Percentiles rank a stretch among this genome's conserved stretches.
phyloP scores from a whole-genome alignment of 2,329 filamentous ascomycete species.

The Colletotrichum sp. region DNA sequence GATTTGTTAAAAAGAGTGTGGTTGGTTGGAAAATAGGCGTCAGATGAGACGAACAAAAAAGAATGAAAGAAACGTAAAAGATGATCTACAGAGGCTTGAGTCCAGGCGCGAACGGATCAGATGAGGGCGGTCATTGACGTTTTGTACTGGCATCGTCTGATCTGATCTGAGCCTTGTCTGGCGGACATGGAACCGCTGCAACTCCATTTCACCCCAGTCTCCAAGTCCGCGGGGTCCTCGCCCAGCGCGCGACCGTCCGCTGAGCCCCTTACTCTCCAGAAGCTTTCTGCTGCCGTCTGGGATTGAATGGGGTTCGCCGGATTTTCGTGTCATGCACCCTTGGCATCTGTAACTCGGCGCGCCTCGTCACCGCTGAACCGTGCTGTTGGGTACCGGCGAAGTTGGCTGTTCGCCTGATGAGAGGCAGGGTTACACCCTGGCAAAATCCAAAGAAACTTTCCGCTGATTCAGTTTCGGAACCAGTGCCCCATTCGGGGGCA shows the following conservation, averaged over 20 bases:
- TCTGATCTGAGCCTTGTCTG: background rate
- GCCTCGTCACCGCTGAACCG: constrained; percentile 8
- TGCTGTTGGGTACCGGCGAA: background rate
- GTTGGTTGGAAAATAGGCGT: background rate
- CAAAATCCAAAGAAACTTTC: constrained; percentile 2
- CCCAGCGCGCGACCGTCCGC: background rate
- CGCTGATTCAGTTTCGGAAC: constrained; percentile 18
- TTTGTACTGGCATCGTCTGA: constrained; percentile 16
- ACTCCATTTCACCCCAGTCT: background rate
- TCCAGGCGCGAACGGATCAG: background rate
- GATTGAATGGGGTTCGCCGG: constrained; percentile 12
- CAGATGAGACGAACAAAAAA: constrained; percentile 16
- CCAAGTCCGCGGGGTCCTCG: background rate
- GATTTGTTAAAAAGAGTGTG: constrained; percentile 10
- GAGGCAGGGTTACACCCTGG: constrained; percentile 3
- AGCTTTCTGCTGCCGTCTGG: constrained; percentile 16
- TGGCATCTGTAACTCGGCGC: constrained; percentile 5
- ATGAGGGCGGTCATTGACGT: background rate
- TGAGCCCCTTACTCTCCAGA: constrained; percentile 10
- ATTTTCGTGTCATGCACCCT: constrained; percentile 5
- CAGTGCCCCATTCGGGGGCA: background rate
- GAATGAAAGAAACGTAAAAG: constrained; percentile 8
- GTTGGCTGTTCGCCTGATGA: background rate
- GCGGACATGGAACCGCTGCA: background rate
- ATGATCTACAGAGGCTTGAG: background rate